Conservation (phyloP, 306 rosid species). For the peach (Prunus persica) region Prunus_persica_NCBIv2 NC_034009.1:36845501-36846000, state of each 20-base stretch:
- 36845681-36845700: background rate
- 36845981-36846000: conserved; percentile 75
- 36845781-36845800: background rate
- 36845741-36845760: too few relatives aligned
- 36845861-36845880: conserved; percentile 30
- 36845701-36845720: background rate
- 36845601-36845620: background rate
- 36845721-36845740: background rate
- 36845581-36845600: background rate
- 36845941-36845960: conserved; percentile 51
- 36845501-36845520: background rate
- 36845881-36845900: conserved; percentile 30
- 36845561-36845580: too few relatives aligned
- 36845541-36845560: too few relatives aligned
- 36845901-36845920: conserved; percentile 12
- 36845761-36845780: too few relatives aligned
- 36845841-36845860: conserved; percentile 41
- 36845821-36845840: conserved; percentile 18
- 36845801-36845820: conserved; percentile 54
- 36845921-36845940: conserved; percentile 42
- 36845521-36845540: background rate
- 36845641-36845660: background rate
- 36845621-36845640: background rate
- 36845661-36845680: background rate
- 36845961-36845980: conserved; percentile 45